A percentile compares a stretch with the other conserved stretches of the same genome.
Conservation (phyloP, 345 rosid genomes). For the Reutealis trisperma region DNA sequence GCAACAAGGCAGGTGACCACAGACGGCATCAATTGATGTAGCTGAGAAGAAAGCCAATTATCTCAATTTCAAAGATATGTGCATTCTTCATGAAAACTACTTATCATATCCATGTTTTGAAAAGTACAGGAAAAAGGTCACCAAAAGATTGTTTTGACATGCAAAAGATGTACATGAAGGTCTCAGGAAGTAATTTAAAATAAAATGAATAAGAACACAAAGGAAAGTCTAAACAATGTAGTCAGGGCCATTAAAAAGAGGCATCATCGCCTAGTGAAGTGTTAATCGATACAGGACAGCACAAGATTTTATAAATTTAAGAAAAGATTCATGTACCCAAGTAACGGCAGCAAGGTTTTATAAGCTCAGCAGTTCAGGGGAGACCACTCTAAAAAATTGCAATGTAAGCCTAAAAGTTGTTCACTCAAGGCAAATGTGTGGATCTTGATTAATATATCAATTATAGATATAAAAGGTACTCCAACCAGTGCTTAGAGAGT, state of each 20-base stretch:
- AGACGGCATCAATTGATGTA: slow-evolving; percentile 99
- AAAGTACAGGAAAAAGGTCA: slow-evolving; percentile 17
- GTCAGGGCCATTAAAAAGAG: background rate
- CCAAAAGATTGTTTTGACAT: slow-evolving; percentile 6
- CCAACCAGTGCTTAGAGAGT: background rate
- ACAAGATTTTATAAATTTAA: background rate
- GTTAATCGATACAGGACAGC: background rate
- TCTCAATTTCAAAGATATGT: slow-evolving; percentile 32
- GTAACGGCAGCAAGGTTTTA: background rate
- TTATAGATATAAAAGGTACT: background rate
- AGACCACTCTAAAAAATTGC: background rate
- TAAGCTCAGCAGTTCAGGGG: background rate
- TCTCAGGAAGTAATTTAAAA: background rate
- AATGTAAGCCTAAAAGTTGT: background rate
- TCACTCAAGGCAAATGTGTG: background rate
- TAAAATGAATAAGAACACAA: background rate
- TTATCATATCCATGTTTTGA: slow-evolving; percentile 3
- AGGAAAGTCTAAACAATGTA: background rate
- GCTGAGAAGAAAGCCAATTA: slow-evolving; percentile 58
- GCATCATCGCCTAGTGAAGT: background rate
- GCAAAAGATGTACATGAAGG: slow-evolving; percentile 2
- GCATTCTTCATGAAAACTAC: slow-evolving; percentile 23
- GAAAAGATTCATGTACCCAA: background rate
- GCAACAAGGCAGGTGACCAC: slow-evolving; percentile 97
- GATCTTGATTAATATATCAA: background rate